phyloP scores from a whole-genome alignment of 495 filamentous ascomycete species.

The Penicillium riverlandense region DNA sequence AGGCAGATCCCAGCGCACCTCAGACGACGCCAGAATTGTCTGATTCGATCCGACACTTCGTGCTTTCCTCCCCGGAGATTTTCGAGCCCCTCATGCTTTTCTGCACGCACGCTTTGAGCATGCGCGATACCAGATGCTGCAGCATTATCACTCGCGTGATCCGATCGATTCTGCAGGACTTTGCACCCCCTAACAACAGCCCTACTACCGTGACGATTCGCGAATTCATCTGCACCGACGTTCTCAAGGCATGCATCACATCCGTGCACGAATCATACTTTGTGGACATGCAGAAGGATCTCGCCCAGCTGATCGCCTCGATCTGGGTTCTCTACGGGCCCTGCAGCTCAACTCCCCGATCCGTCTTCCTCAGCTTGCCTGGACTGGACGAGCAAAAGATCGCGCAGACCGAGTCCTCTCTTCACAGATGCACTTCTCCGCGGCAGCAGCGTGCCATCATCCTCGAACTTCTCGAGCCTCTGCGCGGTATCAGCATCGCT shows the following conservation, averaged over 20 bases:
- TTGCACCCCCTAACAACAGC: constrained; percentile 44
- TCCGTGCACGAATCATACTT: constrained; percentile 93
- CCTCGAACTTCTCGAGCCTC: constrained; percentile 75
- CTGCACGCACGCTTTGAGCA: constrained; percentile 80
- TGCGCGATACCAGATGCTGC: constrained; percentile 87
- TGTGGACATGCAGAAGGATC: constrained; percentile 90
- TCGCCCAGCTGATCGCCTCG: constrained; percentile 78
- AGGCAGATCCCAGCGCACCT: constrained; percentile 34
- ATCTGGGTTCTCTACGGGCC: constrained; percentile 70
- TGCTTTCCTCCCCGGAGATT: constrained; percentile 68
- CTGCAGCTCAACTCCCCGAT: constrained; percentile 46
- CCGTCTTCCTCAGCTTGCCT: constrained; percentile 50
- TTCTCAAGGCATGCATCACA: constrained; percentile 74
- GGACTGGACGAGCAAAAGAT: constrained; percentile 44
- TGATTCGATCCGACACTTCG: constrained; percentile 64
- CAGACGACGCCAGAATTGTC: constrained; percentile 26
- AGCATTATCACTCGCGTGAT: constrained; percentile 78
- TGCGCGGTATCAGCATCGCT: constrained; percentile 83
- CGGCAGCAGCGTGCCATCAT: constrained; percentile 76
- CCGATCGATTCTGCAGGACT: constrained; percentile 75
- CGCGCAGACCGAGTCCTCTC: constrained; percentile 43
- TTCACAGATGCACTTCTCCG: constrained; percentile 53
- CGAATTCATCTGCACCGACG: constrained; percentile 83
- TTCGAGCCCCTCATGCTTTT: constrained; percentile 86
- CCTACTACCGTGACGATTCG: constrained; percentile 64